Conservation (phyloP, 2,329 filamentous ascomycete genomes). For the Polytolypa hystricis region DNA sequence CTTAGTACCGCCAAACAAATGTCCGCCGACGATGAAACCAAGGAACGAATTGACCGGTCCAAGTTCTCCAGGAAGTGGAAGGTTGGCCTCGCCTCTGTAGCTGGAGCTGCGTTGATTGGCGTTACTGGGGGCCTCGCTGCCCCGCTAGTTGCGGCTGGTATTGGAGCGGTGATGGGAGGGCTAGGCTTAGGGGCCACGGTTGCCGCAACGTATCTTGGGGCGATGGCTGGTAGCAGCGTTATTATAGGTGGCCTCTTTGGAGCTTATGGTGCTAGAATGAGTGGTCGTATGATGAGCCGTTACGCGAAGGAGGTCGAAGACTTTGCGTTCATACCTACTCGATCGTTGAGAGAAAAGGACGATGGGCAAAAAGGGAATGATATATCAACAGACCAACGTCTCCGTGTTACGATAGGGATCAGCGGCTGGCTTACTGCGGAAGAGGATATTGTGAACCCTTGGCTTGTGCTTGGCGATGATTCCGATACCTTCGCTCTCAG, state of each 20-base stretch:
- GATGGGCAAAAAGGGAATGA: slow-evolving; percentile 28
- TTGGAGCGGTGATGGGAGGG: slow-evolving; percentile 69
- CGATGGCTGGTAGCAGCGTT: slow-evolving; percentile 66
- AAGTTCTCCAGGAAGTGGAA: slow-evolving; percentile 60
- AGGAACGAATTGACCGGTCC: slow-evolving; percentile 58
- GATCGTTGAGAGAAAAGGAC: slow-evolving; percentile 20
- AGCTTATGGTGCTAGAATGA: slow-evolving; percentile 77
- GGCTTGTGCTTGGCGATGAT: slow-evolving; percentile 61
- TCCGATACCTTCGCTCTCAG: slow-evolving; percentile 72
- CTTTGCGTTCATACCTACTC: slow-evolving; percentile 57
- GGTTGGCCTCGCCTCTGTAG: slow-evolving; percentile 77
- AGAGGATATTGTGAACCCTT: slow-evolving; percentile 63
- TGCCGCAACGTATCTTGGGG: slow-evolving; percentile 67
- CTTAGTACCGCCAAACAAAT: slow-evolving; percentile 66
- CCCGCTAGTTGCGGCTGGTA: slow-evolving; percentile 63
- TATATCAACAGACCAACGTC: slow-evolving; percentile 47
- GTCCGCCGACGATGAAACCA: slow-evolving; percentile 64
- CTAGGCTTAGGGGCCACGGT: slow-evolving; percentile 62
- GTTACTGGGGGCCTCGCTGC: slow-evolving; percentile 70
- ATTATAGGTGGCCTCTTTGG: slow-evolving; percentile 80
- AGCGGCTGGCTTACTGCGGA: slow-evolving; percentile 69
- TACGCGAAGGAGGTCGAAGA: slow-evolving; percentile 80
- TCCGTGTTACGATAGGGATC: slow-evolving; percentile 74
- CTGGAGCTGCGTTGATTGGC: slow-evolving; percentile 76
- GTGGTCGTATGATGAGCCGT: slow-evolving; percentile 75